Base-by-base conservation (phyloP, 164 flowering plant species). In the Cinnamomum micranthum region DNA sequence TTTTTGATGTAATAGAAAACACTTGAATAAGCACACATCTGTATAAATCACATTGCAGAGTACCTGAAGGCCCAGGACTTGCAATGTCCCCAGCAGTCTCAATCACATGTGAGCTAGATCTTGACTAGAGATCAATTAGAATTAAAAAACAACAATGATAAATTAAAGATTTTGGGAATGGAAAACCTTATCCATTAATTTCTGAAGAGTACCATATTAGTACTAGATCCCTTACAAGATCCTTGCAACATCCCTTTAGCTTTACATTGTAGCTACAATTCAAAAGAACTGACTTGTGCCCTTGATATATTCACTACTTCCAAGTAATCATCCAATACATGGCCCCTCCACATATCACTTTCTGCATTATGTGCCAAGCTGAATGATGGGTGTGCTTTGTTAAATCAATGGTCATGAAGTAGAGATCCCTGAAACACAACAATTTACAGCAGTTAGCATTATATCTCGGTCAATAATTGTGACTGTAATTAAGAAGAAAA, bases 81-180 rank as follows among this genome's bases (percentile, higher is more conserved):
- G 98, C 97, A 76, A 95, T 92, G n/a, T 98, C 97, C 15, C 99
- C 99, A 47, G 99, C 93, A 64, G 97, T 93, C 87, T 95, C 99
- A 72, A 93, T 79, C 60, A 93, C 76, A 69, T 27, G 28, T 27
- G 28, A 27, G 28, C 31, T 28, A 28, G 31, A 28, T 28, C 31
- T 28, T 28, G 31, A 4, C 35, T 5, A 0, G 35, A 31, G 35
- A 31, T 31, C 35, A 31, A 31, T 31, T 31, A 31, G 35, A 31
- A 31, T 31, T 31, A 4, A 31, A 31, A 31, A 31, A 4, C 35
- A 6, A 6, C 35, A 31, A 31, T 31, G 35, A 31, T 31, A 31
- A 31, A 31, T 2, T 31, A 31, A 31, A 31, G 35, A 31, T 4
- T 31, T 31, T 31, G 35, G 35, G 35, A 31, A 31, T 0, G 35